A percentile compares a stretch with the other conserved stretches of the same genome.
Evolutionary conservation across 2,329 filamentous ascomycete species (phyloP).

Genomic region (Apiospora arundinis): DNA sequence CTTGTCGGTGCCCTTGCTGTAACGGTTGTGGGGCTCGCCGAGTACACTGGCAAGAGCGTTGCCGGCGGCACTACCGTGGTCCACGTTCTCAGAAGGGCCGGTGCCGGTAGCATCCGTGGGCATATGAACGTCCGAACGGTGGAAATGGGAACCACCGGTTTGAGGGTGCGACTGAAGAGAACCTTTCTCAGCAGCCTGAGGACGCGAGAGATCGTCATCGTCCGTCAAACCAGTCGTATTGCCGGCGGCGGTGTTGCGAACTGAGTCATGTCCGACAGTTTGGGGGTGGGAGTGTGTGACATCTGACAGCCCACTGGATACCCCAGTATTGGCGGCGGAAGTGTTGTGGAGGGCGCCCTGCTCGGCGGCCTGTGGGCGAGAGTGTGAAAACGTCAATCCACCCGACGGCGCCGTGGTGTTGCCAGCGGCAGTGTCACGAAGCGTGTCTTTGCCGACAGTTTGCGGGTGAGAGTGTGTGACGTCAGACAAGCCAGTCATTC

Average conservation of each 20-base stretch:
- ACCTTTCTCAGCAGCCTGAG: background rate
- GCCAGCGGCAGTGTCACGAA: background rate
- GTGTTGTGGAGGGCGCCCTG: background rate
- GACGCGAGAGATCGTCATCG: background rate
- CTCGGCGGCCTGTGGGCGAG: background rate
- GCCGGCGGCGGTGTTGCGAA: background rate
- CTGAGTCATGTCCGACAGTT: background rate
- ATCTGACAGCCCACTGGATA: background rate
- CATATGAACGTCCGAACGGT: background rate
- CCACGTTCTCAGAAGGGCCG: background rate
- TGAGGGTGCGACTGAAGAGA: background rate
- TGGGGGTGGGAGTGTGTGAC: background rate
- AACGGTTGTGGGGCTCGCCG: background rate
- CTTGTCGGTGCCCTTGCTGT: no score
- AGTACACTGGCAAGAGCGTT: background rate
- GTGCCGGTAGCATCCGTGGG: background rate
- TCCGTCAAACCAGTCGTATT: background rate
- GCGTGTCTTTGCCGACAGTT: background rate
- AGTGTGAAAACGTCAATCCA: background rate
- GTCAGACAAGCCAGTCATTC: no score
- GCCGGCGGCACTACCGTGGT: background rate
- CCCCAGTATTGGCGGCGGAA: background rate
- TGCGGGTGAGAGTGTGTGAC: background rate
- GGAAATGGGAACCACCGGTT: background rate
- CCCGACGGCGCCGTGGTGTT: background rate